phyloP scores from a whole-genome alignment of 441 rosid genomes.

The Omphalea diandra region DNA sequence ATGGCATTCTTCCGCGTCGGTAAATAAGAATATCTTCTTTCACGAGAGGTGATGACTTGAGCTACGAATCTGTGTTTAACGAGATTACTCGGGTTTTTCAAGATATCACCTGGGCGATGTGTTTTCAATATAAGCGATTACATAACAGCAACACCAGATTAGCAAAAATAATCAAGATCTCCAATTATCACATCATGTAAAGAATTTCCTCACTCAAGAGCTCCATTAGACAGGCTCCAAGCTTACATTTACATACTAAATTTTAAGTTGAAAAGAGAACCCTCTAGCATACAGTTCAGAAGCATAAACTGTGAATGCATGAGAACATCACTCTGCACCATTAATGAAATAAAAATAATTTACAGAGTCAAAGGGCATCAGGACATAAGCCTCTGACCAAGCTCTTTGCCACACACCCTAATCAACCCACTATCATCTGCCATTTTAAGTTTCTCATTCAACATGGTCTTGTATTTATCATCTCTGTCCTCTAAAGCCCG shows the following conservation, averaged over 20 bases:
- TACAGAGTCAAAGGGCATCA: neutral
- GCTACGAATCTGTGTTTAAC: no score
- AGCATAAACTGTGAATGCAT: neutral
- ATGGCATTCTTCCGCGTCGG: no score
- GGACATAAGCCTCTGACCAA: slow-evolving; percentile 20
- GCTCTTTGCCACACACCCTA: slow-evolving; percentile 56
- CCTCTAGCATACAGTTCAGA: neutral
- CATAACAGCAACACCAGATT: no score
- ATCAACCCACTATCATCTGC: slow-evolving; percentile 49
- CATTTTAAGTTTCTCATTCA: slow-evolving; percentile 64
- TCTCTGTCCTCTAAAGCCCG: slow-evolving; percentile 68
- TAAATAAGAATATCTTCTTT: no score
- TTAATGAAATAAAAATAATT: neutral
- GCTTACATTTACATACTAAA: neutral
- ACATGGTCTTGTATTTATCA: slow-evolving; percentile 49
- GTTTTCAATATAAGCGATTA: neutral
- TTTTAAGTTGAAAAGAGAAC: no score
- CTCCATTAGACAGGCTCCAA: no score
- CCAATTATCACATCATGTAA: no score
- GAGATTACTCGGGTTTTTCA: neutral
- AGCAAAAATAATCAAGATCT: no score
- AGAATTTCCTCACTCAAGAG: no score
- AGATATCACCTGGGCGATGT: neutral
- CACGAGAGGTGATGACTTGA: no score
- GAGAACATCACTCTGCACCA: neutral